phyloP scores from a whole-genome alignment of 2,329 filamentous ascomycete species.

The Magnaporthiopsis rhizophila region DNA sequence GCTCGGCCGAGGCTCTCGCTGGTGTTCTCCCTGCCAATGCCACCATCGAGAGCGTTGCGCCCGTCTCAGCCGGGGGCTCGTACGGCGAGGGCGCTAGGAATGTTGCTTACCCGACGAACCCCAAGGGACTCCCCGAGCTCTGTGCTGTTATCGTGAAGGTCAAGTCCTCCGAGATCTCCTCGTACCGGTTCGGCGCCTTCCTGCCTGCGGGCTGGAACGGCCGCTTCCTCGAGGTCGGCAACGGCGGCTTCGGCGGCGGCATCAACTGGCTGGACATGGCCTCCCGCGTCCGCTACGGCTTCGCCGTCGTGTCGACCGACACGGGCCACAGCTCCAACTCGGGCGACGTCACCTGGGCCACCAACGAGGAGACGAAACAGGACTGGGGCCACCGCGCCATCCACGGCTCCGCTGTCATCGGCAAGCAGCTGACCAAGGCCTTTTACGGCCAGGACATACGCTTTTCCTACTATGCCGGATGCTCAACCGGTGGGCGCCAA shows the following conservation, averaged over 20 bases:
- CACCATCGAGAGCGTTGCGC: slow-evolving; percentile 10
- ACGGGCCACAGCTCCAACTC: slow-evolving; percentile 30
- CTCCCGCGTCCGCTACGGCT: slow-evolving; percentile 26
- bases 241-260: slow-evolving; percentile 28
- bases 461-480: slow-evolving; percentile 48
- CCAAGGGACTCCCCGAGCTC: slow-evolving; percentile 22
- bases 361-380: slow-evolving; percentile 25
- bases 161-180: background rate
- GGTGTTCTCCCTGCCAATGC: slow-evolving; percentile 8
- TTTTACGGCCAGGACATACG: slow-evolving; percentile 37
- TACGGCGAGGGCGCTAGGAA: slow-evolving; percentile 18
- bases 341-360: slow-evolving; percentile 28
- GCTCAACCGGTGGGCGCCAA: slow-evolving; percentile 52
- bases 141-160: slow-evolving; percentile 22
- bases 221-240: slow-evolving; percentile 28
- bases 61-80: slow-evolving; percentile 14
- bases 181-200: slow-evolving; percentile 29
- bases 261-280: slow-evolving; percentile 24
- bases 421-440: slow-evolving; percentile 38
- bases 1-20: slow-evolving; percentile 8
- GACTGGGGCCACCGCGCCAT: slow-evolving; percentile 35
- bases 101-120: slow-evolving; percentile 18
- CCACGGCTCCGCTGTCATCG: slow-evolving; percentile 41
- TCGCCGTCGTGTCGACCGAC: slow-evolving; percentile 35
- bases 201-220: slow-evolving; percentile 28